Evolutionary conservation across 208 protist species (phyloP).

Genomic region (Leishmania tarentolae): DNA sequence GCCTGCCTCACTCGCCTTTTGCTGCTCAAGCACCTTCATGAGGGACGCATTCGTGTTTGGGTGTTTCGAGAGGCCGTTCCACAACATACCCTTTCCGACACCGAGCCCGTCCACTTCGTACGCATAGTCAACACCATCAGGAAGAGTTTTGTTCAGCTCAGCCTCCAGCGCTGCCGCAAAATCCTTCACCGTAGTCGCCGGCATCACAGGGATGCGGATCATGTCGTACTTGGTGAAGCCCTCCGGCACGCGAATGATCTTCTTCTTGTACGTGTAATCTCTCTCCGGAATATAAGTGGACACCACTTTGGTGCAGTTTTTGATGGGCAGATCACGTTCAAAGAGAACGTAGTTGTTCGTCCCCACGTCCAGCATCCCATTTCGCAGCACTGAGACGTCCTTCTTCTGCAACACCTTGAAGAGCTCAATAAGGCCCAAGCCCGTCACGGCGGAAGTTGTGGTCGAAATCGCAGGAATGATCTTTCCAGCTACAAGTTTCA

Average conservation of each 20-base stretch:
- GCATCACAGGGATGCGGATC: slow-evolving; percentile 66
- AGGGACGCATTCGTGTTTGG: slow-evolving; percentile 74
- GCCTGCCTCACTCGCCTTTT: slow-evolving; percentile 66
- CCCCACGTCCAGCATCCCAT: slow-evolving; percentile 89
- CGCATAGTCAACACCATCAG: slow-evolving; percentile 26
- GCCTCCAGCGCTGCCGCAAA: slow-evolving; percentile 57
- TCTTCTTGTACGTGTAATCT: slow-evolving; percentile 89
- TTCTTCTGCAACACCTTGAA: slow-evolving; percentile 96
- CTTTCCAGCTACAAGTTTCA: slow-evolving; percentile 96
- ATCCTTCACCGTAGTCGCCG: slow-evolving; percentile 68
- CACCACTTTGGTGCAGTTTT: slow-evolving; percentile 68
- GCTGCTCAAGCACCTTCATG: slow-evolving; percentile 83
- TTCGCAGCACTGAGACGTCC: slow-evolving; percentile 73
- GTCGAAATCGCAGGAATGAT: slow-evolving; percentile 99
- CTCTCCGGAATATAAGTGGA: slow-evolving; percentile 85
- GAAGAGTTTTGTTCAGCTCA: slow-evolving; percentile 56
- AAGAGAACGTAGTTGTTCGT: slow-evolving; percentile 92
- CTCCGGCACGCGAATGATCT: slow-evolving; percentile 77
- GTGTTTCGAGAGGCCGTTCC: slow-evolving; percentile 77
- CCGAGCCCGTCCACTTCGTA: slow-evolving; percentile 86
- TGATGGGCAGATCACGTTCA: slow-evolving; percentile 79
- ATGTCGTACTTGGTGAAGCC: slow-evolving; percentile 90
- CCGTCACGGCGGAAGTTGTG: slow-evolving; percentile 99
- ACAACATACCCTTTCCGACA: slow-evolving; percentile 83
- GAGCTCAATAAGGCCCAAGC: slow-evolving; percentile 97